Evolutionary conservation across 352 stramenopile species (phyloP).

Genomic region (Phytophthora quininea): DNA sequence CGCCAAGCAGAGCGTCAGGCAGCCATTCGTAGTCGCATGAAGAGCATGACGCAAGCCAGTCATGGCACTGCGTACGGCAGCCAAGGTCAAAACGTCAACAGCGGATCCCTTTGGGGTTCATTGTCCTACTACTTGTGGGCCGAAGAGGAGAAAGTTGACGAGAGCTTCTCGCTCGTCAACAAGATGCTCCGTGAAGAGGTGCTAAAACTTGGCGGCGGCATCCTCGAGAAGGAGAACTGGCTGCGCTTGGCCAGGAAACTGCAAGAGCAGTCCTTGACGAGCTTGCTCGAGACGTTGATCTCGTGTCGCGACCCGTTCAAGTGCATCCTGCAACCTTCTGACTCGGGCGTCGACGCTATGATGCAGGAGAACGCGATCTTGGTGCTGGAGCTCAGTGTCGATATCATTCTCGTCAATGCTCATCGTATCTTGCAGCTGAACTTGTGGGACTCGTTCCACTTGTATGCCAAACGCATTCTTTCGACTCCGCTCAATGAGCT

Average conservation of each 20-base stretch:
- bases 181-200: slow-evolving; percentile 81
- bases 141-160: slow-evolving; percentile 81
- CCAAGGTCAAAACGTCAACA: slow-evolving; percentile 37
- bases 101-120: slow-evolving; percentile 80
- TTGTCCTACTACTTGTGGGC: slow-evolving; percentile 86
- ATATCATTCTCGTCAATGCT: slow-evolving; percentile 86
- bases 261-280: slow-evolving; percentile 62
- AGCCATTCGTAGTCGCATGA: slow-evolving; percentile 82
- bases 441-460: slow-evolving; percentile 82
- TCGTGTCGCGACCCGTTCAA: slow-evolving; percentile 82
- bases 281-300: slow-evolving; percentile 77
- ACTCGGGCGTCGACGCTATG: slow-evolving; percentile 73
- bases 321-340: slow-evolving; percentile 63
- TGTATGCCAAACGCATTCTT: slow-evolving; percentile 79
- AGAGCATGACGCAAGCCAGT: slow-evolving; percentile 69
- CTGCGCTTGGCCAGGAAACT: slow-evolving; percentile 82
- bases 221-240: slow-evolving; percentile 90
- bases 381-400: slow-evolving; percentile 83
- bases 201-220: slow-evolving; percentile 64
- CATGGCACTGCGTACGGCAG: slow-evolving; percentile 54
- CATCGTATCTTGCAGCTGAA: slow-evolving; percentile 76
- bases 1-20: slow-evolving; percentile 82
- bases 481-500: slow-evolving; percentile 77
- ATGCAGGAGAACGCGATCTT: slow-evolving; percentile 90
- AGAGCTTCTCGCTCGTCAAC: slow-evolving; percentile 83